A percentile compares a stretch with the other conserved stretches of the same genome.
Conservation (phyloP, 441 rosid genomes). For the Dalechampia spathulata region DNA sequence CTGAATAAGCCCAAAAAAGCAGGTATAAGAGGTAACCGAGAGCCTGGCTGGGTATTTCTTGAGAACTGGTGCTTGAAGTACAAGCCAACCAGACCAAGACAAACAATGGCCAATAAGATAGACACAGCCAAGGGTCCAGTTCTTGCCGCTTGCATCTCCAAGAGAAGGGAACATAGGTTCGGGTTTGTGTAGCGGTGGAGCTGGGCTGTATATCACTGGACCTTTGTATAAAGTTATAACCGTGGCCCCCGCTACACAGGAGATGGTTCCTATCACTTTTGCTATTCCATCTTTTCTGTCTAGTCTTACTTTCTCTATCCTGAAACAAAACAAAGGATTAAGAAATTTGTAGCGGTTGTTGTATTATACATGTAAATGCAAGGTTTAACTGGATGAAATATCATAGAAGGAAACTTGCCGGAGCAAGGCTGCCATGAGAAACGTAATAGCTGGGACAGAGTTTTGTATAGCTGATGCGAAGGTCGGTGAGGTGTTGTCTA, state of each 20-base stretch:
- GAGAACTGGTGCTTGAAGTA: conserved; percentile 85
- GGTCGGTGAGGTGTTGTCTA: conserved; percentile 91
- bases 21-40: conserved; percentile 88
- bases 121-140: conserved; percentile 88
- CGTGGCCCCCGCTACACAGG: conserved; percentile 87
- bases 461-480: conserved; percentile 97
- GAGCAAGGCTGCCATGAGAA: conserved; percentile 87
- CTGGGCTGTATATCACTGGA: conserved; percentile 68
- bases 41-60: conserved; percentile 94
- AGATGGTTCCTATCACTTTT: conserved; percentile 71
- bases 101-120: conserved; percentile 89
- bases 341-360: too few relatives aligned
- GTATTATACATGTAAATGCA: too few relatives aligned
- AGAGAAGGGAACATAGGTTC: conserved; percentile 29
- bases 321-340: too few relatives aligned
- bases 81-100: conserved; percentile 97
- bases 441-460: too few relatives aligned
- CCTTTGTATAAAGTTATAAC: conserved; percentile 90
- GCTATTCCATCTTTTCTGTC: conserved; percentile 80
- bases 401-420: conserved; percentile 36
- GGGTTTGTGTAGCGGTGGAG: conserved; percentile 28
- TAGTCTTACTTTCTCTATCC: conserved; percentile 83
- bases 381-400: too few relatives aligned
- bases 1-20: conserved; percentile 92
- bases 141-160: conserved; percentile 70